phyloP scores from a whole-genome alignment of 495 filamentous ascomycete species.

The Penicillium diatomitis region DNA sequence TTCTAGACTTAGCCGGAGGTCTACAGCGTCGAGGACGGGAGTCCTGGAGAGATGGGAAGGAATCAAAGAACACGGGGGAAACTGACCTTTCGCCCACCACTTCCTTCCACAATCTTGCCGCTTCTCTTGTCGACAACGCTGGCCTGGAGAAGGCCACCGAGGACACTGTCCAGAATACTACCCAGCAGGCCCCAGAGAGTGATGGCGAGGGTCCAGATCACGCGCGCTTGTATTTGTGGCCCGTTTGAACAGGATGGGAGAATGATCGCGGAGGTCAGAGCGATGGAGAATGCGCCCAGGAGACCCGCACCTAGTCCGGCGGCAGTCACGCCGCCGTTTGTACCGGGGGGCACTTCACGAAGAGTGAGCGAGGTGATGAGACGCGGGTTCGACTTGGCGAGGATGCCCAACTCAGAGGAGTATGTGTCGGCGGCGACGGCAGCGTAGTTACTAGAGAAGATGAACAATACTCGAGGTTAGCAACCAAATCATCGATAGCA shows the following conservation, averaged over 20 bases:
- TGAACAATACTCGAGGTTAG: neutral
- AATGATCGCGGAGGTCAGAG: constrained; percentile 51
- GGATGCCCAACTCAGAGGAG: constrained; percentile 89
- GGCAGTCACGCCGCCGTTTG: constrained; percentile 82
- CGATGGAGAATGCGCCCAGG: constrained; percentile 64
- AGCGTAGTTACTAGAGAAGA: constrained; percentile 59
- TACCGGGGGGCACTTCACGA: constrained; percentile 72
- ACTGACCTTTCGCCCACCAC: constrained; percentile 67
- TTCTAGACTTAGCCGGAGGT: neutral
- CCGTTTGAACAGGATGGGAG: constrained; percentile 56
- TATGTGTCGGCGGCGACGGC: constrained; percentile 90
- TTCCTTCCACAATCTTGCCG: constrained; percentile 84
- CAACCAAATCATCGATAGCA: no score
- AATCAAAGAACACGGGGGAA: neutral
- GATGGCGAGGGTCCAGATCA: constrained; percentile 49
- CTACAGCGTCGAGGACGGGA: no score
- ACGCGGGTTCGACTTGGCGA: constrained; percentile 63
- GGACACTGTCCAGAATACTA: constrained; percentile 73
- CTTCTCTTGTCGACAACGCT: constrained; percentile 76
- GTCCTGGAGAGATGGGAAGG: no score
- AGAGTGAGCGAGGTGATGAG: constrained; percentile 78
- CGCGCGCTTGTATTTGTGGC: constrained; percentile 40
- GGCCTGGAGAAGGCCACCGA: constrained; percentile 78
- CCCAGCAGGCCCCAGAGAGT: constrained; percentile 66
- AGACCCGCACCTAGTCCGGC: constrained; percentile 65